Base-by-base conservation (phyloP, 2,329 filamentous ascomycete species). In the Colletotrichum sp. region DNA sequence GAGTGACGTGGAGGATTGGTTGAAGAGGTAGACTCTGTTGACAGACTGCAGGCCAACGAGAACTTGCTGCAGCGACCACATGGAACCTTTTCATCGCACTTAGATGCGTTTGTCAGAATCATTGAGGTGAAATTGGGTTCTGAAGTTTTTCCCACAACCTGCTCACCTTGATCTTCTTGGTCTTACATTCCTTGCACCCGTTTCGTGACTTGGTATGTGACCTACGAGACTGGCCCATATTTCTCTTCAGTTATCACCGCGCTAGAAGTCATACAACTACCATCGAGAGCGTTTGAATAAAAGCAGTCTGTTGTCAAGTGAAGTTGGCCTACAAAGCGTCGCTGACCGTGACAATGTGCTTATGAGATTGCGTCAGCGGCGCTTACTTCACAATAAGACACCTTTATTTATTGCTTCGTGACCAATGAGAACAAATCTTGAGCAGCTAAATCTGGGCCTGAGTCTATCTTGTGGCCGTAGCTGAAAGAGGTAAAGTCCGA, bases 231-330 rank as follows among this genome's bases (percentile, higher is more conserved):
- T 61, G 58, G 10, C 58, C 58, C 58, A 61, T 61, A 6, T 4
- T 6, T 15, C 8, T 4, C 1, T 8, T 9, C 24, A 57, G 52
- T 26, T 21, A 57, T 4, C 0, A 26, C 52, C 1, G 52, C 21
- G 0, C 0, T 8, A 21, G 7, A 5, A 57, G 4, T 4, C 6
- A 57, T 26, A 0, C 21, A 2, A 15, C 8, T 18, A 3, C 5
- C 16, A 18, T 43, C 16, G 8, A 43, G 16, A 43, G 16, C 5
- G 8, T 43, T 18, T 5, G 16, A 43, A 43, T 2, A 43, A 3
- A 43, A 38, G 15, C 36, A 43, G 36, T 48, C 5, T n/a, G 38
- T 8, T 52, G n/a, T 13, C 3, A 21, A 52, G 6, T 21, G 43
- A 21, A 21, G 43, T 5, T 5, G 43, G n/a, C 43, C 18, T 6